Base-by-base conservation (phyloP, 352 stramenopile species). In the Phytophthora pseudosyringae region DNA sequence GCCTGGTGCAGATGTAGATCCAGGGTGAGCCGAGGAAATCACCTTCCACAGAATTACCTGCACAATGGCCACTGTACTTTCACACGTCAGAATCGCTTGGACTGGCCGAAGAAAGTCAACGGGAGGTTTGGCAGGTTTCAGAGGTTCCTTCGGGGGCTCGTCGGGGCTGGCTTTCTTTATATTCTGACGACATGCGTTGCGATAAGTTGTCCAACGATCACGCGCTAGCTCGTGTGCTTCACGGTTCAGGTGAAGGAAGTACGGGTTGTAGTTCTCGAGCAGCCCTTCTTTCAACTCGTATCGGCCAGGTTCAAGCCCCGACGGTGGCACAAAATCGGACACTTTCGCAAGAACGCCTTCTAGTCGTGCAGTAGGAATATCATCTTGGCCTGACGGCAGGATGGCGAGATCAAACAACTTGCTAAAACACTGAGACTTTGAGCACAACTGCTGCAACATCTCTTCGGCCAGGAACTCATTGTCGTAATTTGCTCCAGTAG, bases 211-310 rank as follows among this genome's bases (percentile, higher is more conserved):
- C 82, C 87, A 95, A 45, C 81, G 84, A 75, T 95, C 88, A 29
- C 88, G 86, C 3, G 88, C 88, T 31, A 88, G 54, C 44, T 96
- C 88, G 48, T 96, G 88, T 9, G 83, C 66, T 70, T 96, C 88
- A 18, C 88, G 83, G 41, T 93, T 96, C 11, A 96, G 55, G 48
- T 96, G 88, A 57, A 94, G 55, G 54, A 91, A 94, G 35, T 96
- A 96, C 12, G 88, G 88, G 43, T 96, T 95, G 70, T 94, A 96
- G 28, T 73, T 68, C n/a, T 90, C 83, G 11, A 96, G 67, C 26
- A 88, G 55, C 1, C 80, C 81, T 5, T 88, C 70, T 32, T 94
- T 91, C 26, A 96, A 73, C 49, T 89, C 81, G 38, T 96, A 96
- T 12, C 87, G 78, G 9, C 88, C 88, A 2, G 88, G 80, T 33